phyloP scores from a whole-genome alignment of 1,284 basidiomycete species.

The Apiotrichum laibachii region DNA sequence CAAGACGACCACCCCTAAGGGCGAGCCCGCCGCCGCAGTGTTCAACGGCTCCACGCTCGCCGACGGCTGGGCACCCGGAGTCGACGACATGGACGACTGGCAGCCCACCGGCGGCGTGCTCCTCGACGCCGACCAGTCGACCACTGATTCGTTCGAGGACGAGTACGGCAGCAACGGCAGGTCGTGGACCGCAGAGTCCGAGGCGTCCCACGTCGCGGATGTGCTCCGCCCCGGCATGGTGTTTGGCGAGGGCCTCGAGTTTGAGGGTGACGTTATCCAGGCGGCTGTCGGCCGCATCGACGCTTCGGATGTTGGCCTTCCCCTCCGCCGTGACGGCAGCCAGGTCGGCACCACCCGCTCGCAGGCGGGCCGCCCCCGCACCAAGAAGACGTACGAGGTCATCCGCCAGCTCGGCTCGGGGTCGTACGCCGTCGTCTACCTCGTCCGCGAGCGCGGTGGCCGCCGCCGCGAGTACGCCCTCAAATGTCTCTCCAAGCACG shows the following conservation, averaged over 20 bases:
- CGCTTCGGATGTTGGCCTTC: conserved; percentile 27
- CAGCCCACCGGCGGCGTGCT: conserved; percentile 44
- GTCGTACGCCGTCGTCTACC: conserved; percentile 89
- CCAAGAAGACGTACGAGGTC: conserved; percentile 64
- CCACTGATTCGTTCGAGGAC: conserved; percentile 19
- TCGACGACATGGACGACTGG: conserved; percentile 44
- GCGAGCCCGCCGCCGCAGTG: not conserved
- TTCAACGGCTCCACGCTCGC: conserved; percentile 15
- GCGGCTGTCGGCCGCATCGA: conserved; percentile 39
- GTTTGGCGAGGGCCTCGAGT: conserved; percentile 49
- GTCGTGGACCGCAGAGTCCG: conserved; percentile 23
- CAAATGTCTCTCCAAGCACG: conserved; percentile 91
- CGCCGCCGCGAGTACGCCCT: conserved; percentile 83
- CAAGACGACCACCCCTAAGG: conserved; percentile 31
- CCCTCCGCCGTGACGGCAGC: conserved; percentile 43
- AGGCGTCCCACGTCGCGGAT: conserved; percentile 32
- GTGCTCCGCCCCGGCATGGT: conserved; percentile 39
- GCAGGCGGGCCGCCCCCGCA: conserved; percentile 9
- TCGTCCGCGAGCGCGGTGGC: conserved; percentile 80
- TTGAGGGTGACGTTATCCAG: conserved; percentile 46
- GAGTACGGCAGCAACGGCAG: conserved; percentile 20
- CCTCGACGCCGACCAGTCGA: conserved; percentile 29
- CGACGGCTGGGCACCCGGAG: conserved; percentile 28
- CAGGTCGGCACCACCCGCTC: conserved; percentile 29
- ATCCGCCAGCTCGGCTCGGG: conserved; percentile 79